Evolutionary conservation across 305 asterid genomes (phyloP).

Genomic region (Coffea humblotiana): DNA sequence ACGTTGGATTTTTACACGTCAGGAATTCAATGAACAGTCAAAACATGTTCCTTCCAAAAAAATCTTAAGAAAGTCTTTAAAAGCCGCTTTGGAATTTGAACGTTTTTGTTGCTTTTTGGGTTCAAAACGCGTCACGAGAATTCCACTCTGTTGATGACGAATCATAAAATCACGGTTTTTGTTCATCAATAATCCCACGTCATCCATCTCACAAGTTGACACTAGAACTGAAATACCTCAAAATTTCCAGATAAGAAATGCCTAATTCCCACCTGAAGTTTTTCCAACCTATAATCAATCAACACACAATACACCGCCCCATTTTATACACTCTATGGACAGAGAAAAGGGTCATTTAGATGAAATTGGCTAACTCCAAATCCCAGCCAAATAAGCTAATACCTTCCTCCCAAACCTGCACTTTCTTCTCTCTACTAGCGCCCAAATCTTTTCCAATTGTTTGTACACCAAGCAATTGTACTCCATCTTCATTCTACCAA

Average conservation of each 20-base stretch:
- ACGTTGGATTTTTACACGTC: neutral
- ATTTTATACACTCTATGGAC: neutral
- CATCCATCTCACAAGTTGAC: neutral
- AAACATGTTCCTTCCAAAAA: neutral
- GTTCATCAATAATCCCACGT: neutral
- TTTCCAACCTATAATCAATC: too few species aligned
- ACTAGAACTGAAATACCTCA: neutral
- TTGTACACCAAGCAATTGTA: neutral
- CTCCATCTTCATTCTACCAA: neutral
- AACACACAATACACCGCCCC: neutral
- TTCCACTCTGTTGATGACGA: neutral
- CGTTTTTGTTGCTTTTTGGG: neutral
- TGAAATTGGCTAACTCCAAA: neutral
- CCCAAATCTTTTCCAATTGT: neutral
- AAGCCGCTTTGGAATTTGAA: neutral
- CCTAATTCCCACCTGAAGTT: neutral
- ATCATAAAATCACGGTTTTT: neutral
- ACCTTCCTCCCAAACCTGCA: neutral
- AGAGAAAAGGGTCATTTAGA: neutral
- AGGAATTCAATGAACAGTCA: neutral
- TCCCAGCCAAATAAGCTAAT: neutral
- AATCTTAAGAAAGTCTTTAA: neutral
- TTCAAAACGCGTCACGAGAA: too few species aligned
- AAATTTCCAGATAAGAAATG: neutral
- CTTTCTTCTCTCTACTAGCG: neutral